Conservation (phyloP, 2,329 filamentous ascomycete species). For the Penicillium psychrosexuale region DNA sequence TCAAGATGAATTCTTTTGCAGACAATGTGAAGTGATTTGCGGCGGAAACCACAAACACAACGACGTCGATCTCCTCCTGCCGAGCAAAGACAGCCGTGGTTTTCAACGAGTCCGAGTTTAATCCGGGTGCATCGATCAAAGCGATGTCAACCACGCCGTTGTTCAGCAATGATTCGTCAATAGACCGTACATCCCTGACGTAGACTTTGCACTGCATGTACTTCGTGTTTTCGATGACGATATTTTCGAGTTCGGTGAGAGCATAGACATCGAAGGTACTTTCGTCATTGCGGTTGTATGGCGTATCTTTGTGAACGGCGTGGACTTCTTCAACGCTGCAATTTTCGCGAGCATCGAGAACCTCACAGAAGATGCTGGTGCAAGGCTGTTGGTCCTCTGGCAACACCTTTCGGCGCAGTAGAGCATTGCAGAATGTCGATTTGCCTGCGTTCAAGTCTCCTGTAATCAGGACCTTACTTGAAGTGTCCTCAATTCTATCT, state of each 20-base stretch:
- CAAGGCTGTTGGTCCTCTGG: conserved; percentile 98
- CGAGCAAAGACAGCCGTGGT: conserved; percentile 95
- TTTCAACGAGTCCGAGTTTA: conserved; percentile 95
- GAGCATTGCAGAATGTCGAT: conserved; percentile 98
- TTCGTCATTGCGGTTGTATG: conserved; percentile 87
- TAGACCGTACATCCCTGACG: conserved; percentile 80
- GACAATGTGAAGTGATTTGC: conserved; percentile 97
- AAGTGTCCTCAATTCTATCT: conserved; percentile 94
- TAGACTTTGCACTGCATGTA: conserved; percentile 98
- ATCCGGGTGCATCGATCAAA: conserved; percentile 89
- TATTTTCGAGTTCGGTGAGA: conserved; percentile 74
- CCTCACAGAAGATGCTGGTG: conserved; percentile 97
- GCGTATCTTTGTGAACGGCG: conserved; percentile 75
- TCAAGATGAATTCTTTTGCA: conserved; percentile 96
- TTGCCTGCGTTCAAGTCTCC: conserved; percentile 97
- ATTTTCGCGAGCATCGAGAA: conserved; percentile 88
- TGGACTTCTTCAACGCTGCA: conserved; percentile 91
- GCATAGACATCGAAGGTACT: conserved; percentile 87
- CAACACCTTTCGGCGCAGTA: conserved; percentile 84
- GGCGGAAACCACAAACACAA: conserved; percentile 96
- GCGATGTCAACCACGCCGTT: conserved; percentile 98
- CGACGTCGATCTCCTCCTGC: conserved; percentile 97
- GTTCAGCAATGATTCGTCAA: conserved; percentile 91
- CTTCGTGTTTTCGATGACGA: conserved; percentile 81
- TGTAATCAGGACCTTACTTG: conserved; percentile 93